These are phyloP conservation scores for Wickerhamomyces bovis DNA, from an alignment of 805 yeast genomes.

Conservation along the genomic window DNA sequence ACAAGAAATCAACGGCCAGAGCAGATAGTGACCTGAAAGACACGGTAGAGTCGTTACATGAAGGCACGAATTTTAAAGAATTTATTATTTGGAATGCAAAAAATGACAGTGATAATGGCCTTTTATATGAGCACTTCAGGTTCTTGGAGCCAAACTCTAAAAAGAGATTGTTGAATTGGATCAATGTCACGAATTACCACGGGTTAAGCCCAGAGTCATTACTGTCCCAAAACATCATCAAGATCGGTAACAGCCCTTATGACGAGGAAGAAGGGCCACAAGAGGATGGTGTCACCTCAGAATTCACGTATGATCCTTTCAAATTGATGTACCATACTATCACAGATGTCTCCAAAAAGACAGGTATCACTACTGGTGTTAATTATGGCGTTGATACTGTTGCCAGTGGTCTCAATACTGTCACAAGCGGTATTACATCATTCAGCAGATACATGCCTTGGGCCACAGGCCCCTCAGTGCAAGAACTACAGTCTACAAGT, in stretches of 20 bases:
- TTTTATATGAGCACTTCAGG: conserved; percentile 16
- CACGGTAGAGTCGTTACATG: conserved; percentile 7
- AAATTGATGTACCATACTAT: conserved; percentile 18
- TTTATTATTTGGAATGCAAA: conserved; percentile 14
- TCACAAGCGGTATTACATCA: background rate
- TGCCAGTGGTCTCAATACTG: conserved; percentile 2
- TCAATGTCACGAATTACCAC: conserved; percentile 11
- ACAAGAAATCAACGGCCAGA: conserved; percentile 24
- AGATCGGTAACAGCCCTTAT: conserved; percentile 19
- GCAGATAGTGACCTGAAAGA: conserved; percentile 10
- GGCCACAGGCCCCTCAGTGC: background rate
- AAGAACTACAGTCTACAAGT: background rate
- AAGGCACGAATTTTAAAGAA: conserved; percentile 12
- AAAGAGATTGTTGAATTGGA: conserved; percentile 16
- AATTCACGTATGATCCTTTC: conserved; percentile 25
- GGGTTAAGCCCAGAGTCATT: conserved; percentile 11
- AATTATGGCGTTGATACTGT: conserved; percentile 18
- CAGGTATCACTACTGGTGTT: conserved; percentile 17
- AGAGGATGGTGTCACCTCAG: conserved; percentile 8
- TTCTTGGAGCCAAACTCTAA: conserved; percentile 5
- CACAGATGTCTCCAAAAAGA: conserved; percentile 19
- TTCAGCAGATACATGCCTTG: conserved; percentile 12
- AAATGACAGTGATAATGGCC: conserved; percentile 9
- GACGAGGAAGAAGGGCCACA: conserved; percentile 9
- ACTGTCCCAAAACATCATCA: conserved; percentile 19